phyloP scores from a whole-genome alignment of 225 moss, liverwort and hornwort species.

The Neckera pumila region DNA sequence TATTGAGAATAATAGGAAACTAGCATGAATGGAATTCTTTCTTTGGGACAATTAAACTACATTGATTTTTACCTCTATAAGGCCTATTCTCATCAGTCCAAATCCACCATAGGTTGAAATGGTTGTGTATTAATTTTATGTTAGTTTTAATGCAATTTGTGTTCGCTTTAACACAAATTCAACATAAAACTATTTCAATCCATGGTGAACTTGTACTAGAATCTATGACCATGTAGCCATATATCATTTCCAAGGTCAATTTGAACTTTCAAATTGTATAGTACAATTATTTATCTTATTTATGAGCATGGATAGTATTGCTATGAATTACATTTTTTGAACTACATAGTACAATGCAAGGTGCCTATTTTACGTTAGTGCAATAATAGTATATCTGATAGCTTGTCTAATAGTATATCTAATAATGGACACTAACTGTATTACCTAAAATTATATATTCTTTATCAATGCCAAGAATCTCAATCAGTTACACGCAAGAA shows the following conservation, averaged over 20 bases:
- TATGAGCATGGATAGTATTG: neutral
- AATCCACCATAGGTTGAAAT: fast-evolving
- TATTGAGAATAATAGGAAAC: fast-evolving
- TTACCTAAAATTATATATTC: neutral
- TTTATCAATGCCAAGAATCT: neutral
- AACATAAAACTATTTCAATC: neutral
- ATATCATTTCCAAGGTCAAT: neutral
- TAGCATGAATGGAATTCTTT: neutral
- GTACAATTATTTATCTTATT: neutral
- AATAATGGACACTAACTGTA: no score
- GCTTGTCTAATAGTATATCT: no score
- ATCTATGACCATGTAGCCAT: neutral
- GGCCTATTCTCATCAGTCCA: no score
- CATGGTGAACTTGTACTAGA: neutral
- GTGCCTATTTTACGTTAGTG: no score
- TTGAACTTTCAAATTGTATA: neutral
- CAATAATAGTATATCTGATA: no score
- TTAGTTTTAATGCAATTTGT: neutral
- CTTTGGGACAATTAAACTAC: neutral
- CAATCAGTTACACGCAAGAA: neutral
- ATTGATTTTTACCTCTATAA: no score
- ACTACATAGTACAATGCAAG: neutral
- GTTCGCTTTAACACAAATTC: neutral
- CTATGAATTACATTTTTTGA: neutral
- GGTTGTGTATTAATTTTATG: neutral